phyloP scores from a whole-genome alignment of 2,329 filamentous ascomycete species.

The Epichloe amarillans region DNA sequence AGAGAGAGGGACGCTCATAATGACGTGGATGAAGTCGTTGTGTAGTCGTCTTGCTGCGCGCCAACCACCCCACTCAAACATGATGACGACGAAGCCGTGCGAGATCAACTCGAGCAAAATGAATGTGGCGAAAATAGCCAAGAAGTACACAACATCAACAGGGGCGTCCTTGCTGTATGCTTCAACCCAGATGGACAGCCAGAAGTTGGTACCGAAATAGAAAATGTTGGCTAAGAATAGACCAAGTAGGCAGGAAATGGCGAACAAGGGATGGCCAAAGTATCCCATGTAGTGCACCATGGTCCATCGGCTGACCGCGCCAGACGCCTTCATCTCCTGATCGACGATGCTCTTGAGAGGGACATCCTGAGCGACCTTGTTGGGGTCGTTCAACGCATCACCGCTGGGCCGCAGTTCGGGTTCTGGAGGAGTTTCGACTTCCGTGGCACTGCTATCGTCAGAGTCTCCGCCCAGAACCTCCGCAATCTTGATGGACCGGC shows the following conservation, averaged over 20 bases:
- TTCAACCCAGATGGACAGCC: slow-evolving; percentile 42
- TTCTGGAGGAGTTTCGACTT: slow-evolving; percentile 15
- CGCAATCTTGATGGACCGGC: slow-evolving; percentile 30
- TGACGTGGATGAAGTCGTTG: slow-evolving; percentile 34
- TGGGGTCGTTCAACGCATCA: slow-evolving; percentile 16
- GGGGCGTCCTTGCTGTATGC: slow-evolving; percentile 31
- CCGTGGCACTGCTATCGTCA: slow-evolving; percentile 18
- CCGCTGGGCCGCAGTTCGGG: slow-evolving; percentile 16
- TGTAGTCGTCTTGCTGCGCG: slow-evolving; percentile 40
- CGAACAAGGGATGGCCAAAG: slow-evolving; percentile 33
- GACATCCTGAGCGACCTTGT: slow-evolving; percentile 24
- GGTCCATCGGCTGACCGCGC: slow-evolving; percentile 29
- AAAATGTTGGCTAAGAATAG: slow-evolving; percentile 28
- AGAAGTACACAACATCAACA: slow-evolving; percentile 35
- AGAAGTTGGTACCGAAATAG: slow-evolving; percentile 30
- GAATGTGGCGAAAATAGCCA: slow-evolving; percentile 37
- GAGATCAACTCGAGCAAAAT: slow-evolving; percentile 29
- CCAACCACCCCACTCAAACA: slow-evolving; percentile 44
- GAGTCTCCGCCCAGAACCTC: slow-evolving; percentile 23
- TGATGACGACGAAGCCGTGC: slow-evolving; percentile 27
- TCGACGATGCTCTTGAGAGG: slow-evolving; percentile 29
- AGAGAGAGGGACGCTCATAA: slow-evolving; percentile 39
- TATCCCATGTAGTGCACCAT: slow-evolving; percentile 38
- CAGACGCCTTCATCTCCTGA: slow-evolving; percentile 34
- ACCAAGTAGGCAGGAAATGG: slow-evolving; percentile 23